These are phyloP conservation scores for Colletotrichum magnum DNA, from an alignment of 2,329 filamentous ascomycete species.

Conservation along the genomic window DNA sequence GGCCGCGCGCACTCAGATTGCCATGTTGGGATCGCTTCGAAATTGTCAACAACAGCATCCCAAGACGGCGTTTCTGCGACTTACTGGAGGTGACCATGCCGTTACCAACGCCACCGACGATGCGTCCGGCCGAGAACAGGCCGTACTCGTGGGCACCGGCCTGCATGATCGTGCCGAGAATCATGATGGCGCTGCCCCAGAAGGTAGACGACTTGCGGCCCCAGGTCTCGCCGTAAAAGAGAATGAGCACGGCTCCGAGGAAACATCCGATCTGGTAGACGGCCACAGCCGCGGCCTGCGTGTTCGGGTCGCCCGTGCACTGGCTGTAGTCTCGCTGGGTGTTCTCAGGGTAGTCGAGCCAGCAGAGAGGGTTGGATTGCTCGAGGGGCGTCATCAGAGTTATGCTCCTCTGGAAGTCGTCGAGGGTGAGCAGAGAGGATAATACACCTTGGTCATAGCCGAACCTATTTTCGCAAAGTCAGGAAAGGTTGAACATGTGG, in stretches of 20 bases:
- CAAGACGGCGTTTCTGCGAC: neutral
- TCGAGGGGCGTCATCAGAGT: constrained; percentile 47
- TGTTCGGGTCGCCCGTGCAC: constrained; percentile 47
- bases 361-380: constrained; percentile 45
- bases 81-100: constrained; percentile 48
- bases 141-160: constrained; percentile 45
- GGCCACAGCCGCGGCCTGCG: constrained; percentile 47
- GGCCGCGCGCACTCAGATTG: constrained; percentile 48
- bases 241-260: constrained; percentile 47
- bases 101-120: constrained; percentile 47
- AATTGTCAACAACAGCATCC: neutral
- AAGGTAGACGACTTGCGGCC: constrained; percentile 50
- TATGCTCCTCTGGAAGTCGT: constrained; percentile 46
- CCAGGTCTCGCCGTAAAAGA: constrained; percentile 49
- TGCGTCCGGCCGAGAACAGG: constrained; percentile 44
- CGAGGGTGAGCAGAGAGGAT: constrained; percentile 46
- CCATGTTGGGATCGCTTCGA: constrained; percentile 46
- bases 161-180: constrained; percentile 48
- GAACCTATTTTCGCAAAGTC: constrained; percentile 33
- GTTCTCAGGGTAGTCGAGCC: constrained; percentile 41
- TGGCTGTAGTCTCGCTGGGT: constrained; percentile 41
- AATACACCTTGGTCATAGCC: constrained; percentile 49
- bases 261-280: constrained; percentile 49
- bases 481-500: too few species aligned
- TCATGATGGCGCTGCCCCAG: constrained; percentile 50